phyloP scores from a whole-genome alignment of 345 rosid genomes.

The Alliaria petiolata region DNA sequence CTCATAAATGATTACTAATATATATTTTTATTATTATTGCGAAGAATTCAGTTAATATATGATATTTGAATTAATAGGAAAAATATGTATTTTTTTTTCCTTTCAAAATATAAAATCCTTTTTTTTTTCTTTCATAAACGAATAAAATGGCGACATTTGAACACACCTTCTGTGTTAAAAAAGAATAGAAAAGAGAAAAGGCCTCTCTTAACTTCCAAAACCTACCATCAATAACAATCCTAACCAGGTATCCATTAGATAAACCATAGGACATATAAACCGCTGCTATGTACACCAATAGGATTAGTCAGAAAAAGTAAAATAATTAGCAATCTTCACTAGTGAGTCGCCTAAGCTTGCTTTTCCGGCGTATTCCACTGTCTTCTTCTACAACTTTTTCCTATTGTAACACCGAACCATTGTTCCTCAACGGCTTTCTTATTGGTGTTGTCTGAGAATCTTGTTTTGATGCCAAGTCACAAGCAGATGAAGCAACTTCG shows the following conservation, averaged over 20 bases:
- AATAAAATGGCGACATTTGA: too few species aligned
- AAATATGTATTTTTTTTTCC: too few species aligned
- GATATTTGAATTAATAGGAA: too few species aligned
- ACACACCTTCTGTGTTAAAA: not conserved
- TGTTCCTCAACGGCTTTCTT: conserved; percentile 56
- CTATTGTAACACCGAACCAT: conserved; percentile 53
- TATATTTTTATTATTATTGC: not conserved
- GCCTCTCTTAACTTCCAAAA: not conserved
- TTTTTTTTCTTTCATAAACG: too few species aligned
- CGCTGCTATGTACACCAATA: not conserved
- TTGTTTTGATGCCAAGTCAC: conserved; percentile 26
- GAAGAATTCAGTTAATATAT: not conserved
- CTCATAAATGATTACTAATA: too few species aligned
- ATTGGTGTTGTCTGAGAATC: conserved; percentile 45
- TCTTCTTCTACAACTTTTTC: conserved; percentile 48
- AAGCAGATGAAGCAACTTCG: not conserved
- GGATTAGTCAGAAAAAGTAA: not conserved
- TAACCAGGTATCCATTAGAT: not conserved
- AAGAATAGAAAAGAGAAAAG: not conserved
- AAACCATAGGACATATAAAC: not conserved
- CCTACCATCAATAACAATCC: not conserved
- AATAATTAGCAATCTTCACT: conserved; percentile 13
- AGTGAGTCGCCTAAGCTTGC: conserved; percentile 37
- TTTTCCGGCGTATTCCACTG: conserved; percentile 14
- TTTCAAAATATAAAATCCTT: too few species aligned